phyloP scores from a whole-genome alignment of 148 eudicot species.

The Heliamphora exappendiculata region DNA sequence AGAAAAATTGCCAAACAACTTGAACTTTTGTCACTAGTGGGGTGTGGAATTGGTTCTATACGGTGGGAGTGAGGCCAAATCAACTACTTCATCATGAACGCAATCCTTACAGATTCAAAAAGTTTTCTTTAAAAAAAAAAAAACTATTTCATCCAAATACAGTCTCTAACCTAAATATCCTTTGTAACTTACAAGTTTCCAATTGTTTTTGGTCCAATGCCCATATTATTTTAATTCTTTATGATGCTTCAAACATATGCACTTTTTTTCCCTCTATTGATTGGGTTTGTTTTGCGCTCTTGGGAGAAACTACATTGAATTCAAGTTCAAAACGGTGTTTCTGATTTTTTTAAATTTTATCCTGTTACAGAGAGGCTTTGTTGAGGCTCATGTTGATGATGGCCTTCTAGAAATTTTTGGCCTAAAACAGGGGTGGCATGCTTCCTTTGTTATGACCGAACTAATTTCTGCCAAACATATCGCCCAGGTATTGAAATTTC shows the following conservation, averaged over 20 bases:
- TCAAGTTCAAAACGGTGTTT: neutral
- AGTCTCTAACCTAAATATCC: neutral
- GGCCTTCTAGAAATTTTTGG: conserved; percentile 86
- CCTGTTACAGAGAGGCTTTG: conserved; percentile 71
- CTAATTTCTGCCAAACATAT: conserved; percentile 92
- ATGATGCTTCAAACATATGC: neutral
- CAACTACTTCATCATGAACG: no score
- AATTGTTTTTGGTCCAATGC: neutral
- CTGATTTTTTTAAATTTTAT: neutral
- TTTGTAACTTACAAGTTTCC: neutral
- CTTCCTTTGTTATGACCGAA: conserved; percentile 89
- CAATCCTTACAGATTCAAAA: no score
- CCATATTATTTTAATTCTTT: neutral
- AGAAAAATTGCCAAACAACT: no score
- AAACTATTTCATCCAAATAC: neutral
- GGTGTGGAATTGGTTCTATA: no score
- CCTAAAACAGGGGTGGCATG: conserved; percentile 97
- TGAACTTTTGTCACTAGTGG: no score
- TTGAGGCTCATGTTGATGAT: conserved; percentile 84
- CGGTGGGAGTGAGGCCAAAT: no score
- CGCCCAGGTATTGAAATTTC: conserved; percentile 57
- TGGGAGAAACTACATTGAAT: neutral
- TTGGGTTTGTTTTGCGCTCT: neutral
- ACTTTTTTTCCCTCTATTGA: neutral
- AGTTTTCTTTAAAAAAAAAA: no score